phyloP scores from a whole-genome alignment of 2,329 filamentous ascomycete genomes.

The Alternaria longipes region DNA sequence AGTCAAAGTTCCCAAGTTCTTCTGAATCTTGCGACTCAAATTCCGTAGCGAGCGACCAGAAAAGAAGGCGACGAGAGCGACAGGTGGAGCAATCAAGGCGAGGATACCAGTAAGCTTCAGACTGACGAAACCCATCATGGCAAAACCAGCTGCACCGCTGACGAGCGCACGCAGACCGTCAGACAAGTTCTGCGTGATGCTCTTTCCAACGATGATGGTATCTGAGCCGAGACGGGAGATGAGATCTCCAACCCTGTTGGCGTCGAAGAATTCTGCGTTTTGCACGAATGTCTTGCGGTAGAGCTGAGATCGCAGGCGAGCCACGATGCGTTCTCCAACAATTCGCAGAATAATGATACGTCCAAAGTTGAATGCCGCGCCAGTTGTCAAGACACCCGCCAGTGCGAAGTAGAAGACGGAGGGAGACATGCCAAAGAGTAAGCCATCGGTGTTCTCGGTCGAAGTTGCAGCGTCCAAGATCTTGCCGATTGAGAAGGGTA shows the following conservation, averaged over 20 bases:
- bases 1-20: slow-evolving; percentile 88
- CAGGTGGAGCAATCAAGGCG: slow-evolving; percentile 85
- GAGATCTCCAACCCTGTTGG: slow-evolving; percentile 93
- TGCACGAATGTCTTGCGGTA: slow-evolving; percentile 95
- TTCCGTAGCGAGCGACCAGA: slow-evolving; percentile 91
- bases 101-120: slow-evolving; percentile 88
- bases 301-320: slow-evolving; percentile 85
- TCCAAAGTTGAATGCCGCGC: slow-evolving; percentile 90
- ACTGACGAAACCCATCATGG: slow-evolving; percentile 95
- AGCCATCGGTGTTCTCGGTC: slow-evolving; percentile 67
- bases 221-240: slow-evolving; percentile 96
- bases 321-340: slow-evolving; percentile 93
- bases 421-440: slow-evolving; percentile 83
- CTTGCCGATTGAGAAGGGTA: slow-evolving; percentile 95
- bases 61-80: slow-evolving; percentile 88
- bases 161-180: slow-evolving; percentile 93
- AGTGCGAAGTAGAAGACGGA: slow-evolving; percentile 89
- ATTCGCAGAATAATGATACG: slow-evolving; percentile 92
- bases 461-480: slow-evolving; percentile 93
- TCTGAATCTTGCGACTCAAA: slow-evolving; percentile 90
- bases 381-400: slow-evolving; percentile 76
- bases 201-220: slow-evolving; percentile 97
- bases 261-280: slow-evolving; percentile 98
- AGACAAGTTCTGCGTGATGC: slow-evolving; percentile 96
- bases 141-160: slow-evolving; percentile 87